A percentile compares a stretch with the other conserved stretches of the same genome.
These are phyloP conservation scores for Annulohypoxylon truncatum DNA, from an alignment of 2,329 filamentous ascomycete genomes.

Conservation along the genomic window DNA sequence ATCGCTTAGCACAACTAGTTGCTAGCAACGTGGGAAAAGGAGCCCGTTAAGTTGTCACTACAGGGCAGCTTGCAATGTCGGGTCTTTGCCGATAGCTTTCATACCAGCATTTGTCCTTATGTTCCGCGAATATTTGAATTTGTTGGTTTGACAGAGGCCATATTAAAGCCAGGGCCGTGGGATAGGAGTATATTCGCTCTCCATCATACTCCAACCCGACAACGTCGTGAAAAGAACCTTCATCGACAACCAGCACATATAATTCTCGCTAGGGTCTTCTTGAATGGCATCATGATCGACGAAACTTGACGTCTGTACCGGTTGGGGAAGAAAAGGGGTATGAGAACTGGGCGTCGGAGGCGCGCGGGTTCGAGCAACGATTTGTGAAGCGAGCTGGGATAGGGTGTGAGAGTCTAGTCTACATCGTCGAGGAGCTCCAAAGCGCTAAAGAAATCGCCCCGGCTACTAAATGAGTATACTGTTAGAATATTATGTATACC, in stretches of 20 bases:
- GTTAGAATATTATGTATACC: neutral
- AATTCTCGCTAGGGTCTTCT: neutral
- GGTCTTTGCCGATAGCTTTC: conserved; percentile 3
- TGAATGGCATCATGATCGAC: conserved; percentile 1
- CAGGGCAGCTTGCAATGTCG: conserved; percentile 16
- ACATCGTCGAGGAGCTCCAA: conserved; percentile 36
- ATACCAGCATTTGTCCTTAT: neutral
- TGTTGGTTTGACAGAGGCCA: conserved; percentile 28
- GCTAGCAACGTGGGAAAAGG: conserved; percentile 22
- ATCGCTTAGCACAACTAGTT: conserved; percentile 22
- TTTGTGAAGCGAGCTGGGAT: conserved; percentile 30
- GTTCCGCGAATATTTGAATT: conserved; percentile 4
- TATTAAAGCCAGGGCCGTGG: conserved; percentile 35
- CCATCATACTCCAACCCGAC: conserved; percentile 31
- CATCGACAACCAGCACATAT: neutral
- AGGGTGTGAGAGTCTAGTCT: conserved; percentile 27
- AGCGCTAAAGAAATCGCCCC: conserved; percentile 40
- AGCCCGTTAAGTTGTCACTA: conserved; percentile 28
- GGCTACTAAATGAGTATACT: conserved; percentile 16
- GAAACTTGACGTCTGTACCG: neutral
- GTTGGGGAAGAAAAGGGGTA: neutral
- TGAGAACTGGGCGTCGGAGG: conserved; percentile 2
- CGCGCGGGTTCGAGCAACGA: conserved; percentile 21
- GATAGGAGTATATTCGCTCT: conserved; percentile 39
- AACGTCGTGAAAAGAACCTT: conserved; percentile 15